Base-by-base conservation (phyloP, 2,329 filamentous ascomycete species). In the Talaromyces sp. region DNA sequence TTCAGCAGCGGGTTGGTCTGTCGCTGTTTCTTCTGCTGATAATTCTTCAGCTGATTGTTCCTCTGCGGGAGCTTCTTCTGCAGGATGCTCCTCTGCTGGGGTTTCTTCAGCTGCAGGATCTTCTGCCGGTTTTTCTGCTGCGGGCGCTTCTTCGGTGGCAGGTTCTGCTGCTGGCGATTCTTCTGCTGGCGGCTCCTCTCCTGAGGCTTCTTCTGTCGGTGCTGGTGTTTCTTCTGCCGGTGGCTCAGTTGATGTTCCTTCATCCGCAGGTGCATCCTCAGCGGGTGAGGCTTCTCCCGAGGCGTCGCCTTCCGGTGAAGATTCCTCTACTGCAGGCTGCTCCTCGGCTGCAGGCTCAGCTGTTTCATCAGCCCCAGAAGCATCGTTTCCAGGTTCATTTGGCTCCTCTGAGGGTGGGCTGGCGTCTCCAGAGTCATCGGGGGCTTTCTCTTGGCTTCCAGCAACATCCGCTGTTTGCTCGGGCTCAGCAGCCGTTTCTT, bases 391-490 rank as follows among this genome's bases (percentile, higher is more conserved):
- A 21, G 31, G 3, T n/a, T 29, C 49, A n/a, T n/a, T 7, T 52
- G 24, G 49, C 11, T 52, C 27, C 27, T 29, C 49, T 27, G 49
- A 9, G 17, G 24, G 4, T 29, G 24, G 24, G 10, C 14, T 52
- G 3, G 49, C 24, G 11, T 52, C 27, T 29, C 49, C 49, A 27
- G 49, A 29, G 14, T 29, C 49, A 29, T 29, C 27, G 8, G 49
- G 26, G 24, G 7, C 49, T 29, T 49, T 27, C 19, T 58, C 27
- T 31, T 62, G 46, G 52, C 31, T 56, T 43, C 64, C 62, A 19
- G 58, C 55, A 53, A 55, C 31, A 31, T 68, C 67, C 31, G 69
- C 64, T 31, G 67, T 53, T 58, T 72, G 66, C 60, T 65, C 58
- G 29, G 49, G 41, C 29, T 61, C 35, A 35, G 64, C 56, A 29